These are phyloP conservation scores for Verbascum thapsus DNA, from an alignment of 257 asterid species.

Conservation along the genomic window DNA sequence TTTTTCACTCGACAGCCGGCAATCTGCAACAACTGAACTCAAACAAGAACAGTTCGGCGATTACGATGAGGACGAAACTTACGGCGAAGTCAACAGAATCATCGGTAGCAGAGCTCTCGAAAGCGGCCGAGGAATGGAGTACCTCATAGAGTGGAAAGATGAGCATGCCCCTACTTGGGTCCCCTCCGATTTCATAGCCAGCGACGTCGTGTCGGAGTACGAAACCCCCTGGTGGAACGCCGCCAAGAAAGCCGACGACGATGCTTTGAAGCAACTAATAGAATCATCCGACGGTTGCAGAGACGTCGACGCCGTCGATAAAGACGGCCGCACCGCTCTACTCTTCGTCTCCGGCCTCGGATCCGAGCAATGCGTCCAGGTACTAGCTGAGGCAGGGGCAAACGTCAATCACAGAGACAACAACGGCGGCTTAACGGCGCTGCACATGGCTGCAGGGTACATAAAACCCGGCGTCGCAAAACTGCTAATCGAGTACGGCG, in stretches of 20 bases:
- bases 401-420: constrained; percentile 59
- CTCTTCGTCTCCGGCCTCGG: constrained; percentile 91
- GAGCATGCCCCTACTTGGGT: constrained; percentile 94
- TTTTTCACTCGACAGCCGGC: constrained; percentile 48
- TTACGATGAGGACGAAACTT: constrained; percentile 63
- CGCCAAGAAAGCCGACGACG: constrained; percentile 71
- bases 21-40: constrained; percentile 21
- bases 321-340: constrained; percentile 82
- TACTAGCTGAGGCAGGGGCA: constrained; percentile 75
- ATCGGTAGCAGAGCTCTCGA: constrained; percentile 69
- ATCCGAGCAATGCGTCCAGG: constrained; percentile 68
- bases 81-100: constrained; percentile 80
- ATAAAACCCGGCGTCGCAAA: constrained; percentile 72
- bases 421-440: constrained; percentile 70
- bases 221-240: constrained; percentile 97
- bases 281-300: constrained; percentile 61
- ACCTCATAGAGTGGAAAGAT: constrained; percentile 90
- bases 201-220: constrained; percentile 81
- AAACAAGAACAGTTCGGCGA: constrained; percentile 41
- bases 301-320: constrained; percentile 78
- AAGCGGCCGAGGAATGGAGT: constrained; percentile 70
- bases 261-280: constrained; percentile 46
- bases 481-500: constrained; percentile 54
- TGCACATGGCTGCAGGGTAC: constrained; percentile 94
- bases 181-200: constrained; percentile 82